Evolutionary conservation across 805 yeast species (phyloP), one percentile per base, ranked within the genome.

Genomic region (Yamadazyma akitaensis): DNA sequence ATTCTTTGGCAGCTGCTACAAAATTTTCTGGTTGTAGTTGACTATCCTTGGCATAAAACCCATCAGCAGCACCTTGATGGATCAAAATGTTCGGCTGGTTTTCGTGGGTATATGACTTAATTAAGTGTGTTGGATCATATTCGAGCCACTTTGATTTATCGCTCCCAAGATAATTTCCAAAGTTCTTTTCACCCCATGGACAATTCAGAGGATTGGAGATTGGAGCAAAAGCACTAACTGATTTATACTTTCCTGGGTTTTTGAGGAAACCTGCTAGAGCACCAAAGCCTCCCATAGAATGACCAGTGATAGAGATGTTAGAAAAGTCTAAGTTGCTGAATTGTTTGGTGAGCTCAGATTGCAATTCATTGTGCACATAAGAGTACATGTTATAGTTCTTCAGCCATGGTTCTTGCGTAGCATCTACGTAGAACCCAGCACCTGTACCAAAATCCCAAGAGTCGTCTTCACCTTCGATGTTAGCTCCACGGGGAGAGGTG

Each of bases 251-350:
- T 1, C 82, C 84, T 0, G 91, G 88, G 62, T 85, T 81, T 51
- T 75, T 79, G 49, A 92, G 67, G 54, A 74, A 78, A 13, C 79
- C 76, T 50, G 85, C 70, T 50, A 92, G 67, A 0, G 99, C 96
- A 47, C 98, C 99, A 62, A 79, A 88, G 0, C 99, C 99, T 42
- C 99, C 99, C 98, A 94, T 94, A 1, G 99, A 94, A 65, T 94
- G 98, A 37, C 99, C 99, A n/a, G 94, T 82, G 53, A 92, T 80
- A 17, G 92, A 79, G 43, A 82, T 76, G 35, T 78, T 83, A 34
- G 68, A 62, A 51, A 84, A 82, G 64, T 92, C 89, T 50, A 92
- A 69, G 35, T 67, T 64, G 2, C 68, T 50, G 45, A 64, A 76
- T 14, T 67, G 64, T 25, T 60, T 60, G 12, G 76, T 64, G 54